Conservation (phyloP, 2,329 filamentous ascomycete genomes). For the Stachybotrys echinatus region DNA sequence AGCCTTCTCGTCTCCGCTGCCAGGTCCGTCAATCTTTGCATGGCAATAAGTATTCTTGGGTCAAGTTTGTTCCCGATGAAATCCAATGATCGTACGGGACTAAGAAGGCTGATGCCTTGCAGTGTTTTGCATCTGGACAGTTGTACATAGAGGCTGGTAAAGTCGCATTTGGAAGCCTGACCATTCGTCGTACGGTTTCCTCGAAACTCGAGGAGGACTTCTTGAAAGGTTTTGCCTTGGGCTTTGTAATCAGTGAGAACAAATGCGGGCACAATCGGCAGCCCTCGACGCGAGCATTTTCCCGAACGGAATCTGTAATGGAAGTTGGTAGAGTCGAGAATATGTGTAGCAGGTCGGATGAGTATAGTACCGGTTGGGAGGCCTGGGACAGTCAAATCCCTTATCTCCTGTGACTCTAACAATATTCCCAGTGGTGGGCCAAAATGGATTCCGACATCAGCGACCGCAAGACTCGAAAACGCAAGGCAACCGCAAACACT, state of each 20-base stretch:
- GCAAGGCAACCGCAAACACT: no score
- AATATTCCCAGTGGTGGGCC: conserved; percentile 8
- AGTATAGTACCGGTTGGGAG: not conserved
- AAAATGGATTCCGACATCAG: conserved; percentile 5
- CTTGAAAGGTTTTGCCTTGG: conserved; percentile 5
- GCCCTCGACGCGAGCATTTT: not conserved
- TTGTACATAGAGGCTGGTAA: conserved; percentile 1
- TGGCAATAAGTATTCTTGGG: conserved; percentile 2
- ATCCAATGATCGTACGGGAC: conserved; percentile 2
- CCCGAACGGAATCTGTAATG: not conserved
- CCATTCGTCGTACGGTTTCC: conserved; percentile 4
- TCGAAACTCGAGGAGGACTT: conserved; percentile 5
- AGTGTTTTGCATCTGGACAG: conserved; percentile 1
- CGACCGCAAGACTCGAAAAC: conserved; percentile 1
- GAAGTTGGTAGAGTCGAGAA: not conserved
- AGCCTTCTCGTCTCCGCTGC: conserved; percentile 3
- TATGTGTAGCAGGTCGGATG: not conserved
- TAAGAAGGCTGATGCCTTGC: conserved; percentile 4
- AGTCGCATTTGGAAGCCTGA: conserved; percentile 1
- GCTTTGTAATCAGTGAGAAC: not conserved
- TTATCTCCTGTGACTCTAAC: conserved; percentile 5
- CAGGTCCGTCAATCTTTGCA: conserved; percentile 4
- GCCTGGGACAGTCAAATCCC: not conserved
- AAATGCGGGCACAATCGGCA: not conserved
- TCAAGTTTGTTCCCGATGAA: conserved; percentile 6